phyloP scores from a whole-genome alignment of 306 rosid genomes.

The Inga laurina region DNA sequence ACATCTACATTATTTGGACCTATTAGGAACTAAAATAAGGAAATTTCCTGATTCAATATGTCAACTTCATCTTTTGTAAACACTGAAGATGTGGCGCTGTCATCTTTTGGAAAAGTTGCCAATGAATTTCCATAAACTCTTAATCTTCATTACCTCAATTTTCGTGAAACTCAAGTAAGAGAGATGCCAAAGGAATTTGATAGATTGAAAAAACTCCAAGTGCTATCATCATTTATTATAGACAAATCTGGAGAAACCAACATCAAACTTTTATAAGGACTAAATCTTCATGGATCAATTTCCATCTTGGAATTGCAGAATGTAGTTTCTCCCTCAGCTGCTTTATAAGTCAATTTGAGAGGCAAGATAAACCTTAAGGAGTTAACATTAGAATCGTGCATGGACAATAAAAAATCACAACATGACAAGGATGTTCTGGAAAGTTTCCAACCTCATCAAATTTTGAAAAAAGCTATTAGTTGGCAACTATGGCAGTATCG shows the following conservation, averaged over 20 bases:
- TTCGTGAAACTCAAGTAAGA: neutral
- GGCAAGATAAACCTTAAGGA: neutral
- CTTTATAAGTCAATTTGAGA: too few relatives aligned
- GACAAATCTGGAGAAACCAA: neutral
- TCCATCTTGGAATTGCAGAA: too few relatives aligned
- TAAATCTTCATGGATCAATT: too few relatives aligned
- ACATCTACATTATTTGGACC: constrained; percentile 28
- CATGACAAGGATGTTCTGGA: neutral
- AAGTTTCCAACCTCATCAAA: neutral
- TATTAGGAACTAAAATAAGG: rapidly evolving
- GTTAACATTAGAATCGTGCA: constrained; percentile 1
- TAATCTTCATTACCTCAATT: neutral
- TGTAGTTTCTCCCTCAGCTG: too few relatives aligned
- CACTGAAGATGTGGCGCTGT: too few relatives aligned
- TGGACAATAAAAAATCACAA: neutral
- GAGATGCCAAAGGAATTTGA: neutral
- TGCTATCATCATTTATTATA: neutral
- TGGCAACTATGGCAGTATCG: neutral
- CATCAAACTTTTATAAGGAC: neutral
- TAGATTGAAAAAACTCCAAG: neutral
- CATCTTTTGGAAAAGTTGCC: too few relatives aligned
- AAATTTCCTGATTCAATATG: constrained; percentile 1
- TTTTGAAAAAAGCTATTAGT: neutral
- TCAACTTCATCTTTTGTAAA: too few relatives aligned
- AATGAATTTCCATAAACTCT: too few relatives aligned